A percentile compares a stretch with the other conserved stretches of the same genome.
These are phyloP conservation scores for Microcos paniculata DNA, from an alignment of 345 rosid genomes.

Conservation along the genomic window DNA sequence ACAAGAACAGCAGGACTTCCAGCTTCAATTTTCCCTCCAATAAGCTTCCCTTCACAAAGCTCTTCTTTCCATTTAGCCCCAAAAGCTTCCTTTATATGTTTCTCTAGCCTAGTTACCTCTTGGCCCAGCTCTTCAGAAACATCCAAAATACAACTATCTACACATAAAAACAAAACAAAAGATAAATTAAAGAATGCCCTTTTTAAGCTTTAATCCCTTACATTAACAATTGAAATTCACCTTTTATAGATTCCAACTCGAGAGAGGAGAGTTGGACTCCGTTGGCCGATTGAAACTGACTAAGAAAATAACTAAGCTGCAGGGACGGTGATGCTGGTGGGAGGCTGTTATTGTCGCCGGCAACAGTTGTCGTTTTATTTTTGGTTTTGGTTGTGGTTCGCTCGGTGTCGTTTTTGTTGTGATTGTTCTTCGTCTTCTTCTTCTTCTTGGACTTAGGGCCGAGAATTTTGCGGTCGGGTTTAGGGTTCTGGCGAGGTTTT, in stretches of 20 bases:
- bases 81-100: conserved; percentile 52
- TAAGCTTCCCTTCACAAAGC: conserved; percentile 45
- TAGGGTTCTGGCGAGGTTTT: conserved; percentile 23
- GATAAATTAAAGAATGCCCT: background rate
- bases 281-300: conserved; percentile 57
- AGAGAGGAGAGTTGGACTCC: conserved; percentile 57
- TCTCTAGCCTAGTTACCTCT: conserved; percentile 48
- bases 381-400: background rate
- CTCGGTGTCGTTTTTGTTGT: background rate
- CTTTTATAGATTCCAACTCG: conserved; percentile 67
- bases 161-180: background rate
- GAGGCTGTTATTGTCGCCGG: background rate
- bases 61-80: conserved; percentile 65
- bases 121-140: conserved; percentile 38
- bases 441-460: conserved; percentile 26
- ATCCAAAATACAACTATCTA: conserved; percentile 64
- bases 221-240: conserved; percentile 16
- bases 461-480: background rate
- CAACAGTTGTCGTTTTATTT: background rate
- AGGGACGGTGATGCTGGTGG: conserved; percentile 35
- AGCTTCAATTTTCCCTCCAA: conserved; percentile 53
- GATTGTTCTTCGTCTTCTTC: conserved; percentile 24
- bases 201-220: background rate
- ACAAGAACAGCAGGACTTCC: conserved; percentile 77
- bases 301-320: conserved; percentile 54